Evolutionary conservation across 768 basidiomycete genomes (phyloP).

Genomic region (Leccinum longicurvipes): DNA sequence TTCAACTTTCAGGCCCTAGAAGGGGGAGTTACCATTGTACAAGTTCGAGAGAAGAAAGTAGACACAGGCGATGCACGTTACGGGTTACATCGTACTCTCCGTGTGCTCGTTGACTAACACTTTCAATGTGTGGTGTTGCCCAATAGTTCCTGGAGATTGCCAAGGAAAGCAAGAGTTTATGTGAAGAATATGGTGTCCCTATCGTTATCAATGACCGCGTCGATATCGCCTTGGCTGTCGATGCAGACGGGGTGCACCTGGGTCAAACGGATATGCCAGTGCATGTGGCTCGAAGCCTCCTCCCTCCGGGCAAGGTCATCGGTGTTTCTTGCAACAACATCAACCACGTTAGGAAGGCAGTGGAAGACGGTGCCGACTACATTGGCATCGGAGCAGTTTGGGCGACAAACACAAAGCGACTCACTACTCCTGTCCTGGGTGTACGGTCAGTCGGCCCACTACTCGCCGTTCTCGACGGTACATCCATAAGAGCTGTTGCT

Average conservation of each 20-base stretch:
- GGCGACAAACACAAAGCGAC: slow-evolving; percentile 75
- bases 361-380: slow-evolving; percentile 72
- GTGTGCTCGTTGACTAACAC: neutral
- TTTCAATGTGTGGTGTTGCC: neutral
- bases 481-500: slow-evolving; percentile 67
- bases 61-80: slow-evolving; percentile 74
- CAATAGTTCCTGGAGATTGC: slow-evolving; percentile 77
- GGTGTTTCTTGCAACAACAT: slow-evolving; percentile 76
- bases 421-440: slow-evolving; percentile 62
- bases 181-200: slow-evolving; percentile 73
- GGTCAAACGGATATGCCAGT: slow-evolving; percentile 88
- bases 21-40: slow-evolving; percentile 89
- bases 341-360: slow-evolving; percentile 60
- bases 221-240: slow-evolving; percentile 79
- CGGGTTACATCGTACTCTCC: neutral
- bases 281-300: slow-evolving; percentile 56
- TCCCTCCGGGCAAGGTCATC: slow-evolving; percentile 69
- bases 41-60: slow-evolving; percentile 80
- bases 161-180: slow-evolving; percentile 61
- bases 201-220: slow-evolving; percentile 86
- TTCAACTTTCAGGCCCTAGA: slow-evolving; percentile 59
- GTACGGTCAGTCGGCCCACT: slow-evolving; percentile 69
- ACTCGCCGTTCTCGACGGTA: slow-evolving; percentile 61
- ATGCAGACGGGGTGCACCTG: slow-evolving; percentile 79
- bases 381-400: slow-evolving; percentile 87